phyloP scores from a whole-genome alignment of 108 stramenopile genomes.

The Pelagomonas calceolata region DNA sequence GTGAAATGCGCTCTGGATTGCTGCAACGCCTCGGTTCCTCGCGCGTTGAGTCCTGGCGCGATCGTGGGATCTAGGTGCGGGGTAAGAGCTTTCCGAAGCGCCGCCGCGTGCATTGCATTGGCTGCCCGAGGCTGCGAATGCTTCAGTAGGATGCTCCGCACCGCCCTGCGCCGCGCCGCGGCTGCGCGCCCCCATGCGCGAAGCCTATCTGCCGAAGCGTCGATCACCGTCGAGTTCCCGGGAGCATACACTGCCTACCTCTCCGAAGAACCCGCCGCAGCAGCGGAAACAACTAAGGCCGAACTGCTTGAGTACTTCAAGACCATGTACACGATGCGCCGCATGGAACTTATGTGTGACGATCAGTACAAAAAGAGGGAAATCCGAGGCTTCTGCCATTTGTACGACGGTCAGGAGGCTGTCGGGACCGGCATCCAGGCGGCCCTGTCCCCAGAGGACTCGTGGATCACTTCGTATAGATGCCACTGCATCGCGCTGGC shows the following conservation, averaged over 20 bases:
- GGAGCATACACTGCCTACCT: not conserved
- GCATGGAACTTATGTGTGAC: slow-evolving; percentile 99
- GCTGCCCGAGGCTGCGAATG: too few species aligned
- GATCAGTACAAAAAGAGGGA: slow-evolving; percentile 93
- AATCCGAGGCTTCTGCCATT: slow-evolving; percentile 99
- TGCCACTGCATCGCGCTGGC: slow-evolving; percentile 90
- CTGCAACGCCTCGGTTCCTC: too few species aligned
- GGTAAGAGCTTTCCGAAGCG: too few species aligned
- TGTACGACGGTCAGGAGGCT: slow-evolving; percentile 99
- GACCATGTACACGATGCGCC: slow-evolving; percentile 98
- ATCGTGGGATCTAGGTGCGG: too few species aligned
- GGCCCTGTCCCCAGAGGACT: slow-evolving; percentile 72
- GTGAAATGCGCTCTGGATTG: too few species aligned
- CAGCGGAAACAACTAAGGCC: slow-evolving; percentile 63
- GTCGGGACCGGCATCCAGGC: slow-evolving; percentile 88
- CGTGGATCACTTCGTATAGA: slow-evolving; percentile 91
- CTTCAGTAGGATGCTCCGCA: too few species aligned
- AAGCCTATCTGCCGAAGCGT: too few species aligned
- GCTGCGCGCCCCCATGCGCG: too few species aligned
- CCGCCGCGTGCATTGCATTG: too few species aligned
- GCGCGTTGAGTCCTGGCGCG: too few species aligned
- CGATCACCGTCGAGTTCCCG: not conserved
- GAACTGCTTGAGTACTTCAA: slow-evolving; percentile 82
- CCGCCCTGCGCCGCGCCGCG: too few species aligned
- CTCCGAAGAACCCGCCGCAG: not conserved